Base-by-base conservation (phyloP, 2,329 filamentous ascomycete species). In the Arthrinium puccinioides region DNA sequence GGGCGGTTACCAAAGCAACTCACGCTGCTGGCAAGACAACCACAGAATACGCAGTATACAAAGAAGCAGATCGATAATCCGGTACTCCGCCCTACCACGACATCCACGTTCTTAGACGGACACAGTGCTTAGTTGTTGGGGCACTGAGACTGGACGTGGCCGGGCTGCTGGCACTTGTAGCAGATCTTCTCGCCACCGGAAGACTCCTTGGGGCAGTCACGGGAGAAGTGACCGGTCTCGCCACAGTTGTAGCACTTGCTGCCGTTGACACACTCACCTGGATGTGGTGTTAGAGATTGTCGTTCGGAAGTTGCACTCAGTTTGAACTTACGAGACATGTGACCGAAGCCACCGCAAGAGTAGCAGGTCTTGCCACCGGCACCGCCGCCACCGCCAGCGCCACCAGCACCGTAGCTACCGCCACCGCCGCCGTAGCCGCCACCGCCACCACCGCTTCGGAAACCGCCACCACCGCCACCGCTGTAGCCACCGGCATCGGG, bases 161-260 rank as follows among this genome's bases (percentile, higher is more conserved):
- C 89, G 51, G 73, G 61, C 66, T 81, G 76, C 67, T 82, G 76
- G 75, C 78, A 97, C 76, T 94, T 94, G 79, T 98, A 98, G 83
- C 92, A 98, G 62, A 95, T 88, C 64, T 94, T 90, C 77, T 97
- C 90, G 58, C 82, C 78, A 50, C 79, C 76, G 52, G 81, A 78
- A 42, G 86, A 85, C 69, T 95, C 90, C 62, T 90, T 89, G 54
- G 89, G 84, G 77, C 92, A 98, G 67, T 98, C 92, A 49, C 90
- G 85, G 49, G 86, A 94, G 63, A 96, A 80, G 68, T 97, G 90
- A 45, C 92, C 90, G 53, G 90, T 84, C 72, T 96, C 88, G 58
- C 78, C 78, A 53, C 92, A 97, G 80, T 96, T 96, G 82, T 97
- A 98, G 83, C 92, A 98, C 76, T 97, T 97, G 75, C 94, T 90